phyloP scores from a whole-genome alignment of 176 grass and related monocot species.

The Hsuehochloa calcarea region DNA sequence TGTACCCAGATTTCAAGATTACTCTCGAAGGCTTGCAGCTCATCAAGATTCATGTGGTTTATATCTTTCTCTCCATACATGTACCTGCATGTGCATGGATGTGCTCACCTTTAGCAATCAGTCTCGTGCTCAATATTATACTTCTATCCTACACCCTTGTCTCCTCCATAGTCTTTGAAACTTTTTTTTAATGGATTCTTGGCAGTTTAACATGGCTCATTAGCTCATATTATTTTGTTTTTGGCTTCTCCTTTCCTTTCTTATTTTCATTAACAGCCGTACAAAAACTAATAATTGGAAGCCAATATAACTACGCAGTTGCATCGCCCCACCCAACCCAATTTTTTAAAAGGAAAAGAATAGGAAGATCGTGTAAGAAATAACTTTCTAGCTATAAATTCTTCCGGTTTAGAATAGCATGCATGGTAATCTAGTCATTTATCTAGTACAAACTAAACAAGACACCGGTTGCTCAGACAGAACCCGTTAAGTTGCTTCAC shows the following conservation, averaged over 20 bases:
- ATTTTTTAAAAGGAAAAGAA: background rate
- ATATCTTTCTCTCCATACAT: constrained; percentile 48
- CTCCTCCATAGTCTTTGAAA: background rate
- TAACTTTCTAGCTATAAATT: constrained; percentile 1
- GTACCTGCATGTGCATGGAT: constrained; percentile 58
- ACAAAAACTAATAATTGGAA: background rate
- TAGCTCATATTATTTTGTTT: background rate
- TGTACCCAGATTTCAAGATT: constrained; percentile 70
- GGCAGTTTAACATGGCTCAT: background rate
- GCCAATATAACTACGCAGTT: background rate
- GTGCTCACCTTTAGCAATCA: background rate
- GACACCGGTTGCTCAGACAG: background rate
- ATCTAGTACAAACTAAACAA: background rate
- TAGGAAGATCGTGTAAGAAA: background rate
- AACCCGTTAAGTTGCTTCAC: background rate
- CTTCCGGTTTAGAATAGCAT: background rate
- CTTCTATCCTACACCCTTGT: background rate
- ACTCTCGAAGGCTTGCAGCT: constrained; percentile 73
- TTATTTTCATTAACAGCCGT: background rate
- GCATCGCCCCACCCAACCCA: background rate
- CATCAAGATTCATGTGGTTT: constrained; percentile 60
- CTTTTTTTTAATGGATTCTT: background rate
- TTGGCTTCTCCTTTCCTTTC: background rate
- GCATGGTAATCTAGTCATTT: background rate
- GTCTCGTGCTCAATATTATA: background rate